Conservation (phyloP, 140 eudicot species). For the Ambrosia hybrid region DNA sequence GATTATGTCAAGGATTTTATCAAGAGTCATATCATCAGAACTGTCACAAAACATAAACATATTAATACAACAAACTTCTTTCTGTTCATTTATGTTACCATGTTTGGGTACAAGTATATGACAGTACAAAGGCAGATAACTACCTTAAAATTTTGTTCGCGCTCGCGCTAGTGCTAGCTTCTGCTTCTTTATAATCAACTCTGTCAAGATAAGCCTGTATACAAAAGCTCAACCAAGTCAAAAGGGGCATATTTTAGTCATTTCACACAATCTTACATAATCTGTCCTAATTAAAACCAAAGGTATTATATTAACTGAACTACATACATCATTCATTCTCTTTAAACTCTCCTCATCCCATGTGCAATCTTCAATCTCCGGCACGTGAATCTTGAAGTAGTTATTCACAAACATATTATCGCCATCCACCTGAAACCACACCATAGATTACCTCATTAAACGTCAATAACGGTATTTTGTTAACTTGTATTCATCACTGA, state of each 20-base stretch:
- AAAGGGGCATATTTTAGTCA: background rate
- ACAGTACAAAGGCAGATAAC: constrained; percentile 25
- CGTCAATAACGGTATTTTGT: constrained; percentile 5
- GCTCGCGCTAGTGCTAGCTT: constrained; percentile 28
- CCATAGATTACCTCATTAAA: constrained; percentile 1
- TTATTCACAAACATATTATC: constrained; percentile 65
- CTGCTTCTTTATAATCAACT: constrained; percentile 37
- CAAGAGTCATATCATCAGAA: too few relatives aligned
- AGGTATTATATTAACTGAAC: background rate
- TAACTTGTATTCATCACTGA: background rate
- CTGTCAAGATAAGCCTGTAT: constrained; percentile 72
- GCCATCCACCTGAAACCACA: constrained; percentile 72
- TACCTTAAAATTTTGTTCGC: constrained; percentile 61
- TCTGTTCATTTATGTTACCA: background rate
- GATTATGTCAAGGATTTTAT: too few relatives aligned
- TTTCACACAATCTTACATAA: background rate
- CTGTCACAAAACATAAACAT: constrained; percentile 12
- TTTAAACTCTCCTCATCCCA: constrained; percentile 49
- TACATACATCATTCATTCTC: constrained; percentile 80
- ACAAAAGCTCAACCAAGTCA: background rate
- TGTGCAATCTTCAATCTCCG: constrained; percentile 27
- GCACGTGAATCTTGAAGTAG: constrained; percentile 65
- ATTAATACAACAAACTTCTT: background rate
- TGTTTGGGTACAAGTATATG: too few relatives aligned
- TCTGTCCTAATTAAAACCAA: background rate